phyloP scores from a whole-genome alignment of 2,329 filamentous ascomycete genomes.

The Arthrinium phaeospermum region DNA sequence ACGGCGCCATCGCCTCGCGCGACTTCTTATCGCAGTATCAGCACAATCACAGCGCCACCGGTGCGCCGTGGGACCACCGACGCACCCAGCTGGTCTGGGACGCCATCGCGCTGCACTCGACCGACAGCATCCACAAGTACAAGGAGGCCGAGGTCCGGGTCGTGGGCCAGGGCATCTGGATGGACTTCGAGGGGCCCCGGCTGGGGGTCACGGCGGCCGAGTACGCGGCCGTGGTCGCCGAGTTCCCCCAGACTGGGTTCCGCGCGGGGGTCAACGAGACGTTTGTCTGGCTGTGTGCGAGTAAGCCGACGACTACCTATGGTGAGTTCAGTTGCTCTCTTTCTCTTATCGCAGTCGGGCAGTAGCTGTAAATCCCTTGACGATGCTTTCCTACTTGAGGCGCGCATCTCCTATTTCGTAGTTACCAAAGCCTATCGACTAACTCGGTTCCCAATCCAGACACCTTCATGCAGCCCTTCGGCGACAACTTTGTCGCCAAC shows the following conservation, averaged over 20 bases:
- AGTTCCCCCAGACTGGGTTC: conserved; percentile 43
- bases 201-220: conserved; percentile 39
- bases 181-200: conserved; percentile 45
- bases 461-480: conserved; percentile 29
- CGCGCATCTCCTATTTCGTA: neutral
- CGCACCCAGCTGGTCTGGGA: conserved; percentile 55
- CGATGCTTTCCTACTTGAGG: no score
- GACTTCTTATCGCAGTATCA: conserved; percentile 40
- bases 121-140: conserved; percentile 42
- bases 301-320: conserved; percentile 46
- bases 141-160: conserved; percentile 50
- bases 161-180: conserved; percentile 39
- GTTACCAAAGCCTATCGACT: neutral
- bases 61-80: conserved; percentile 43
- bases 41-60: conserved; percentile 23
- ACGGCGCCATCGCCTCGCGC: conserved; percentile 51
- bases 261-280: conserved; percentile 42
- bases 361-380: no score
- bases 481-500: conserved; percentile 23
- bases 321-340: conserved; percentile 27
- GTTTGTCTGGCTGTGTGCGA: conserved; percentile 45
- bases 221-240: conserved; percentile 39
- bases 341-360: neutral
- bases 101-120: conserved; percentile 52
- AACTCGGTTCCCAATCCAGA: conserved; percentile 12